Percentiles rank a stretch among this genome's conserved stretches.
Evolutionary conservation across 192 early-diverging fungal genomes (phyloP).

Genomic region (Chytriomyces sp.): DNA sequence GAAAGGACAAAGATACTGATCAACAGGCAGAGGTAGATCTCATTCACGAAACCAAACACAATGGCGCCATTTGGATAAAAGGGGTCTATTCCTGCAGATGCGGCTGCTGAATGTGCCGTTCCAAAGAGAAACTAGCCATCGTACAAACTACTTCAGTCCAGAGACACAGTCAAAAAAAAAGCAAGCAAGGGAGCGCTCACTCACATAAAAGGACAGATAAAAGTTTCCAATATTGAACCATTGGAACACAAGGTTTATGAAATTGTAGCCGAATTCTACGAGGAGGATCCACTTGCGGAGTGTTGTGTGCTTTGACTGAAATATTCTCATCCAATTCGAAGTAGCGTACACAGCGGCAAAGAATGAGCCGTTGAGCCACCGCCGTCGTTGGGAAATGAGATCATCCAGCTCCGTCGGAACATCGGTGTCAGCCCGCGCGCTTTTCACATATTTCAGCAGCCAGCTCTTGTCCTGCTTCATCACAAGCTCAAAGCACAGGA

Average conservation of each 20-base stretch:
- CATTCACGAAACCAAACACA: slow-evolving; percentile 71
- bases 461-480: slow-evolving; percentile 71
- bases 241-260: slow-evolving; percentile 63
- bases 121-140: slow-evolving; percentile 30
- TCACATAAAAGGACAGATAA: slow-evolving; percentile 34
- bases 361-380: slow-evolving; percentile 85
- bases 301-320: slow-evolving; percentile 67
- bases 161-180: background rate
- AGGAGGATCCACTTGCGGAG: slow-evolving; percentile 67
- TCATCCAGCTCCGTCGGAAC: slow-evolving; percentile 74
- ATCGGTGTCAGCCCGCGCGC: slow-evolving; percentile 75
- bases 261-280: slow-evolving; percentile 61
- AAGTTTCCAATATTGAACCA: slow-evolving; percentile 48
- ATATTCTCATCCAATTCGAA: slow-evolving; percentile 67
- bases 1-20: slow-evolving; percentile 69
- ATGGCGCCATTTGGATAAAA: slow-evolving; percentile 29
- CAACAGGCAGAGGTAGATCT: slow-evolving; percentile 78
- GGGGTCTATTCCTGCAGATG: background rate
- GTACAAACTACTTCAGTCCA: background rate
- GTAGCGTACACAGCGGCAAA: slow-evolving; percentile 81
- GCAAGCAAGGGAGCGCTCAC: background rate
- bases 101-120: background rate
- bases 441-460: slow-evolving; percentile 73
- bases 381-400: slow-evolving; percentile 77
- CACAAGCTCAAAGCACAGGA: slow-evolving; percentile 80